These are phyloP conservation scores for Mucor ambiguus DNA, from an alignment of 371 early-diverging fungal species.

Conservation along the genomic window DNA sequence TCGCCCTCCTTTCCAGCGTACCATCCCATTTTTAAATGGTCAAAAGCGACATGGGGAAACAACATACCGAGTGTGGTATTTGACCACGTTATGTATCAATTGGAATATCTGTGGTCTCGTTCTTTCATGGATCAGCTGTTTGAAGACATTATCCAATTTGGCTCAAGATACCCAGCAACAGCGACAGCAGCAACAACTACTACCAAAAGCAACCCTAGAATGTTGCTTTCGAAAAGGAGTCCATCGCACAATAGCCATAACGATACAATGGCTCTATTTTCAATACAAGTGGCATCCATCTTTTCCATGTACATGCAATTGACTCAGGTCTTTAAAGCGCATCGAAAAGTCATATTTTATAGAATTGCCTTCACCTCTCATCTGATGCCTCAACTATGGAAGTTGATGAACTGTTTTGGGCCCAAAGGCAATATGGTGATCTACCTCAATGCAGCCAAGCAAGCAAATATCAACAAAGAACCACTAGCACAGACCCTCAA, in stretches of 20 bases:
- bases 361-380: slow-evolving; percentile 61
- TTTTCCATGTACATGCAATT: slow-evolving; percentile 58
- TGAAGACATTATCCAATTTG: slow-evolving; percentile 38
- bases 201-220: slow-evolving; percentile 5
- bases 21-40: slow-evolving; percentile 74
- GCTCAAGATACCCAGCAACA: slow-evolving; percentile 3
- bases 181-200: background rate
- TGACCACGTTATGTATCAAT: slow-evolving; percentile 46
- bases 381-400: slow-evolving; percentile 66
- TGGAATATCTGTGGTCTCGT: slow-evolving; percentile 64
- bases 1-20: slow-evolving; percentile 47
- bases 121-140: slow-evolving; percentile 54
- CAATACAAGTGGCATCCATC: slow-evolving; percentile 53
- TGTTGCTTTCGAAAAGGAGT: background rate
- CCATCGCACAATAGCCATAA: background rate
- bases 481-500: slow-evolving; percentile 60
- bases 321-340: slow-evolving; percentile 44
- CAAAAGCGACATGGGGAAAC: slow-evolving; percentile 43
- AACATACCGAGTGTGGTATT: slow-evolving; percentile 44
- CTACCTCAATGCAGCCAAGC: slow-evolving; percentile 57
- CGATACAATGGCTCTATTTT: slow-evolving; percentile 30
- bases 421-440: slow-evolving; percentile 59
- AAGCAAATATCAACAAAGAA: slow-evolving; percentile 55
- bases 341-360: slow-evolving; percentile 56
- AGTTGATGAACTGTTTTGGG: slow-evolving; percentile 61